phyloP scores from a whole-genome alignment of 345 rosid genomes.

The Aquilaria malaccensis region DNA sequence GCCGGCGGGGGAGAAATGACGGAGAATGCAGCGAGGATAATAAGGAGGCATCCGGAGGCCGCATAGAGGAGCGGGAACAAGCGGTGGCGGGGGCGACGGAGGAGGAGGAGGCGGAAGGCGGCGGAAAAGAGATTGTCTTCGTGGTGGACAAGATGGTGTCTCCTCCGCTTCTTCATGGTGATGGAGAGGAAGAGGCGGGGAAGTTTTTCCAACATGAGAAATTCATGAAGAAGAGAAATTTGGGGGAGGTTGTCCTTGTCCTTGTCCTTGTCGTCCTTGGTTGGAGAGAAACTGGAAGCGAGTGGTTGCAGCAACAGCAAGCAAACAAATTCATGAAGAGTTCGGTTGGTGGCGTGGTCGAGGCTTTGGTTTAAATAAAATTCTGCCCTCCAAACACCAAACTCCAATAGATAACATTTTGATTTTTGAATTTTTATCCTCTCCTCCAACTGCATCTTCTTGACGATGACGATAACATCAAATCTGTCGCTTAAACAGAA shows the following conservation, averaged over 20 bases:
- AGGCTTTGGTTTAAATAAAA: too few relatives aligned
- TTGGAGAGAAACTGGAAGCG: too few relatives aligned
- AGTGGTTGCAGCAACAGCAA: too few relatives aligned
- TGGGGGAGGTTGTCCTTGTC: background rate
- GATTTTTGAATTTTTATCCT: too few relatives aligned
- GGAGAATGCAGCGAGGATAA: conserved; percentile 42
- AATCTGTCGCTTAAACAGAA: too few relatives aligned
- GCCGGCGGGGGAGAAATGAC: conserved; percentile 47
- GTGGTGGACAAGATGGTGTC: conserved; percentile 17
- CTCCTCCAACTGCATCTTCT: too few relatives aligned
- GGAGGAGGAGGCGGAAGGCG: conserved; percentile 25
- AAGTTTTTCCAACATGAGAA: conserved; percentile 10
- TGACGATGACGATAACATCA: too few relatives aligned
- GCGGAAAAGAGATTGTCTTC: conserved; percentile 18
- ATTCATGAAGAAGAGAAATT: background rate
- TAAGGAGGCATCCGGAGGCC: conserved; percentile 48
- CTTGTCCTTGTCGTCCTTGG: too few relatives aligned
- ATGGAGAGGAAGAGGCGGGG: conserved; percentile 8
- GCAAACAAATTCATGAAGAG: too few relatives aligned
- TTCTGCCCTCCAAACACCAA: too few relatives aligned
- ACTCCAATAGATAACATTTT: too few relatives aligned
- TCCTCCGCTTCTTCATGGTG: conserved; percentile 35
- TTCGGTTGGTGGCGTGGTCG: too few relatives aligned
- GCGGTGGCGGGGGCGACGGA: conserved; percentile 49
- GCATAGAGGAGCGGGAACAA: conserved; percentile 54